Evolutionary conservation across 192 early-diverging fungal species (phyloP).

Genomic region (Mortierella hygrophila): DNA sequence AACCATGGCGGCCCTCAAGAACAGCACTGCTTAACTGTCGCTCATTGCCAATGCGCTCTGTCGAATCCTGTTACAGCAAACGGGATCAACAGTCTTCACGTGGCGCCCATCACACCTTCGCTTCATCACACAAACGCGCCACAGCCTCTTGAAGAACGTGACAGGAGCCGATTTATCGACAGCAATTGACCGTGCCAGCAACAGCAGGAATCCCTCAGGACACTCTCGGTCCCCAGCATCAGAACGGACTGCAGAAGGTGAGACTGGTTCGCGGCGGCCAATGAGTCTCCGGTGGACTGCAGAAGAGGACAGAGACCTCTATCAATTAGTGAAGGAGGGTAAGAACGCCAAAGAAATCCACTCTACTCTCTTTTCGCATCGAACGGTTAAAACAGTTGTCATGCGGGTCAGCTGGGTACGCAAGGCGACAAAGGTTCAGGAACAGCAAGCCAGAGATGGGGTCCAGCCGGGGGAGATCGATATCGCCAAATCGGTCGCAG

Average conservation of each 20-base stretch:
- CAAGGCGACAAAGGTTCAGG: not conserved
- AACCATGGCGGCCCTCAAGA: not conserved
- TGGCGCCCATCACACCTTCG: not conserved
- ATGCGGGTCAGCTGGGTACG: not conserved
- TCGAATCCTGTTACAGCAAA: not conserved
- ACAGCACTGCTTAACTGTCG: not conserved
- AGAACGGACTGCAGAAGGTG: not conserved
- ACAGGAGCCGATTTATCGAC: not conserved
- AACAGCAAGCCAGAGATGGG: not conserved
- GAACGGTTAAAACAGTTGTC: not conserved
- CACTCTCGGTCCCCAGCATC: not conserved
- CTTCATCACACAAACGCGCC: not conserved
- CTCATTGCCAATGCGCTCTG: too few relatives aligned
- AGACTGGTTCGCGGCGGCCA: too few relatives aligned
- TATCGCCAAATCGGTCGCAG: not conserved
- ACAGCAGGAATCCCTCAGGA: not conserved
- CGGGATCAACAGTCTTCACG: not conserved
- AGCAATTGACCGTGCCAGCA: not conserved
- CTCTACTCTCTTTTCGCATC: not conserved
- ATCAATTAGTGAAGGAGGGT: not conserved
- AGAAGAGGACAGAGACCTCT: not conserved
- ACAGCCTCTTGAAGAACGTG: not conserved
- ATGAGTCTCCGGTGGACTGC: not conserved
- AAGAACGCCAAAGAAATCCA: not conserved
- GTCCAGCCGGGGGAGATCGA: not conserved